Base-by-base conservation (phyloP, 257 asterid genomes). In the Nyctanthes arbortristis region DNA sequence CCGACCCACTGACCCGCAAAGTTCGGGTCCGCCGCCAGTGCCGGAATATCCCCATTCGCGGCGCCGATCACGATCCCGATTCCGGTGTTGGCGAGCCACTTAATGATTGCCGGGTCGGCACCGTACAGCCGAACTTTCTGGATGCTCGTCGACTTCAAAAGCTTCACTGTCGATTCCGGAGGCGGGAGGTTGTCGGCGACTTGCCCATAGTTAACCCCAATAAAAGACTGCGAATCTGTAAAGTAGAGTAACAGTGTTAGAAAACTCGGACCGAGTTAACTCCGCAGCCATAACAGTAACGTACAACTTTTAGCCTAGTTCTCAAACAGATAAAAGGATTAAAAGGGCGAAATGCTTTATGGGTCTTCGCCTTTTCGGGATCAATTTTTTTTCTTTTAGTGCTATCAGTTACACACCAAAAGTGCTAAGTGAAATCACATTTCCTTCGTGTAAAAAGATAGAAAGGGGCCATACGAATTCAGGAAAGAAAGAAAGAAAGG, bases 141-240 rank as follows among this genome's bases (percentile, higher is more conserved):
- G 79, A 94, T 85, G 81, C 81, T 78, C 33, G 99, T 89, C 3
- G 97, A 84, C 73, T 80, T 79, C 36, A 94, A 71, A 2, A 94
- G 89, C 85, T 81, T 88, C 71, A 73, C 99, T 73, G 99, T 94
- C 64, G 88, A 85, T 64, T 80, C 81, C 73, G 93, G 87, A 73
- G 97, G 93, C 75, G 99, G 99, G 16, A 94, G 82, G 66, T 94
- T 94, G 74, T 94, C 95, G 40, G 97, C 99, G 47, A 94, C 87
- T 67, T 73, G 76, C 4, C 99, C 99, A 68, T 94, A 94, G 47
- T 94, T 94, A 0, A 91, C 84, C 7, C 99, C 99, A 67, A 94
- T 77, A 77, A 86, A 94, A 7, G 99, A 78, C 81, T 94, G 81
- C 52, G 97, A 79, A 27, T 76, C 99, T 91, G 77, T 4, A 47